Evolutionary conservation across 2,329 filamentous ascomycete genomes (phyloP), one percentile per base, ranked within the genome.

Genomic region (Trichoderma sp.): DNA sequence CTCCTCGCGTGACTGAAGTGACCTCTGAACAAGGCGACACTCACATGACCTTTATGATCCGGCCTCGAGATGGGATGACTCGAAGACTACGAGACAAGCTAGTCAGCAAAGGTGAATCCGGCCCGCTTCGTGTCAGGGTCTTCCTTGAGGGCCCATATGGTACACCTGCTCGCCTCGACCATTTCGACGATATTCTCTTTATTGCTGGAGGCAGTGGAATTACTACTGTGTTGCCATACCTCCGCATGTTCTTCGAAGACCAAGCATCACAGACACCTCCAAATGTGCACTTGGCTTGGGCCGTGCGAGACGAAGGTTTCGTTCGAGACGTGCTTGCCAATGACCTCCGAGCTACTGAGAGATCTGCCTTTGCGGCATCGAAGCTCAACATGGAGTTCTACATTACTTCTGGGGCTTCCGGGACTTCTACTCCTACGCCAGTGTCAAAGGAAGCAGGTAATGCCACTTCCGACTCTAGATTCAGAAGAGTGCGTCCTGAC

Each of bases 111-210:
- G 74, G 74, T 3, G 66, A 72, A 1, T 70, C 70, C 0, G 64
- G 66, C 1, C 72, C 72, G 26, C 71, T 72, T 0, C 69, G 61
- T 6, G 70, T 76, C 0, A 75, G 76, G 26, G 72, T 80, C 1
- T 69, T 81, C 8, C 72, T 80, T 26, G 79, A 81, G 46, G 79
- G 79, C 0, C 79, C 79, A 0, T 81, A 81, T 70, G 79, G 79
- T 1, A 60, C 67, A 1, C 75, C 76, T 55, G 77, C 75, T 13
- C 73, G 76, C 51, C 75, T 81, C 28, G 65, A 75, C 52, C 66
- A 71, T 21, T 80, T 78, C 64, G 75, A 76, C 39, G 72, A 76
- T 55, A 61, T 79, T 10, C 72, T 81, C 13, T 79, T 81, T 70
- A 71, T 81, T 56, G 77, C 76, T 3, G 79, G 79, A 11, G 79